Evolutionary conservation across 305 asterid genomes (phyloP).

Genomic region (Plantago lanceolata): DNA sequence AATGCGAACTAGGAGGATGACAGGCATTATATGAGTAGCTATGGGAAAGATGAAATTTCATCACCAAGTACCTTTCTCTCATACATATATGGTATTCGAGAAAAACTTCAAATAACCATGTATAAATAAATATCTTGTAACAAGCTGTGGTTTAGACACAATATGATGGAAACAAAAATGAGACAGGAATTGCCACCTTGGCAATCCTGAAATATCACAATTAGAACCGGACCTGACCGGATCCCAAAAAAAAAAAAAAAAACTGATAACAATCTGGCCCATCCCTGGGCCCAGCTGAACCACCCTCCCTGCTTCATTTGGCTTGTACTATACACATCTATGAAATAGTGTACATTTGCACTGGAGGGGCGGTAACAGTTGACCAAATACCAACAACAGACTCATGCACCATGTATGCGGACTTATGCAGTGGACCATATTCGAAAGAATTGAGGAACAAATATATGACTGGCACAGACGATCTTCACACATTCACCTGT

Average conservation of each 20-base stretch:
- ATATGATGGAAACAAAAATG: slow-evolving; percentile 43
- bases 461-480: slow-evolving; percentile 22
- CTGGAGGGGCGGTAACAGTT: slow-evolving; percentile 32
- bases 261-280: slow-evolving; percentile 23
- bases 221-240: slow-evolving; percentile 19
- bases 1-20: too few species aligned
- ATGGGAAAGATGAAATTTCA: too few species aligned
- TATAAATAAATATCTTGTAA: slow-evolving; percentile 24
- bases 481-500: slow-evolving; percentile 17
- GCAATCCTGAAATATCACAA: slow-evolving; percentile 30
- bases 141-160: slow-evolving; percentile 16
- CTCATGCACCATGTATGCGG: slow-evolving; percentile 37
- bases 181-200: slow-evolving; percentile 31
- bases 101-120: slow-evolving; percentile 22
- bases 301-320: slow-evolving; percentile 14
- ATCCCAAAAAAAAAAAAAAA: slow-evolving; percentile 10
- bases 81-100: neutral
- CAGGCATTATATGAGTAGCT: too few species aligned
- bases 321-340: slow-evolving; percentile 45
- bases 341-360: slow-evolving; percentile 24
- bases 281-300: slow-evolving; percentile 14
- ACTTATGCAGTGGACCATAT: slow-evolving; percentile 28
- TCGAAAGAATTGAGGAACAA: slow-evolving; percentile 28
- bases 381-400: slow-evolving; percentile 30
- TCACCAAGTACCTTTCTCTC: too few species aligned